Percentiles rank a stretch among this genome's conserved stretches.
These are phyloP conservation scores for Erysimum cheiranthoides DNA, from an alignment of 345 rosid species.

Conservation along the genomic window DNA sequence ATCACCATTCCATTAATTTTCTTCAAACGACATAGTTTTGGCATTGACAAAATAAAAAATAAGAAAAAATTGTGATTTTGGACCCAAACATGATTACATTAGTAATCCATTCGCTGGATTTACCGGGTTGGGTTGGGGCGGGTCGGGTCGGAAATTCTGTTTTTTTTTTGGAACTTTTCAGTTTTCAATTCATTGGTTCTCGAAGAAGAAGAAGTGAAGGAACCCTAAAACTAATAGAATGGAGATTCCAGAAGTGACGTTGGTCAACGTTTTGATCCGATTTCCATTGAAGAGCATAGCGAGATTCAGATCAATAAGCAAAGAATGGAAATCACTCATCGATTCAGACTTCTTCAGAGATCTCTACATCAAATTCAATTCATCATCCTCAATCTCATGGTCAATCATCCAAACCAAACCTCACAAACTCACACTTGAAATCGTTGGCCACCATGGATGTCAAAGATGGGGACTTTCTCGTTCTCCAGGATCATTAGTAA, in stretches of 20 bases:
- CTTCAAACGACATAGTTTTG: too few relatives aligned
- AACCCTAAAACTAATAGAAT: background rate
- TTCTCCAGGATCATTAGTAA: background rate
- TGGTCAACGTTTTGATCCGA: conserved; percentile 7
- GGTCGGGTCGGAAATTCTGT: too few relatives aligned
- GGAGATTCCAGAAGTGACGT: conserved; percentile 2
- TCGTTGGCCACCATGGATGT: conserved; percentile 31
- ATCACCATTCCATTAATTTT: too few relatives aligned
- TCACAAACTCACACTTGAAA: conserved; percentile 22
- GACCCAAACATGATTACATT: too few relatives aligned
- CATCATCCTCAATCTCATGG: conserved; percentile 32
- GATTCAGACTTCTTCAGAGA: conserved; percentile 33
- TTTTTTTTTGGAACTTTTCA: too few relatives aligned
- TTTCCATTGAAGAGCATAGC: conserved; percentile 26
- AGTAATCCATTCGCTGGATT: too few relatives aligned
- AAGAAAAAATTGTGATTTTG: too few relatives aligned
- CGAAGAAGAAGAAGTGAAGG: background rate
- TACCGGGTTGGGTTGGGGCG: too few relatives aligned
- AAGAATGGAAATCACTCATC: conserved; percentile 32
- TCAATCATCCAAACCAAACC: conserved; percentile 32
- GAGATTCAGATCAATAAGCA: conserved; percentile 9
- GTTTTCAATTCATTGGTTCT: too few relatives aligned
- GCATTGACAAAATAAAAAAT: too few relatives aligned
- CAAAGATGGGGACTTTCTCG: conserved; percentile 7
- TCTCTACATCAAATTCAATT: conserved; percentile 18